Base-by-base conservation (phyloP, 768 basidiomycete species). In the Rubroboletus pulcherrimus region DNA sequence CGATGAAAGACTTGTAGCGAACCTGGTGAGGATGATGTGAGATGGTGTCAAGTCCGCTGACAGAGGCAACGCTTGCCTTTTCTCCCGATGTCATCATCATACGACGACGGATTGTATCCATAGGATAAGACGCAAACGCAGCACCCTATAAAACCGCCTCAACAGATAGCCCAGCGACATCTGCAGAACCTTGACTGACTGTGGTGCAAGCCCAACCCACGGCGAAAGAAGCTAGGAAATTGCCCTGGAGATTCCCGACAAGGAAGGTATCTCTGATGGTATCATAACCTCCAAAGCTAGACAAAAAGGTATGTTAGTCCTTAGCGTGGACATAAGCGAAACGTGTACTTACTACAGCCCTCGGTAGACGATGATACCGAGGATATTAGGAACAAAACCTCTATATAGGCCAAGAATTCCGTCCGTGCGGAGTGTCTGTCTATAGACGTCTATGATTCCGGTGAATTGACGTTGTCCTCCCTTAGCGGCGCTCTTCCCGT, bases 41-140 rank as follows among this genome's bases (percentile, higher is more conserved):
- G 35, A 40, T 24, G 5, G 12, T 4, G 1, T 24, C 24, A 1
- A 29, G 10, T 11, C 48, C 11, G n/a, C 15, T 24, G 7, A 39
- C 15, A 17, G n/a, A 26, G 17, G 21, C 14, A 37, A 26, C 1
- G 44, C 59, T 19, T 46, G 51, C 73, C 51, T 66, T 68, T 55
- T 74, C 71, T 30, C 75, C 77, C 0, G 72, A 73, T 14, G 75
- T 74, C 77, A 78, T 78, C 78, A 78, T 78, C 77, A 78, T 78
- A 51, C 78, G 65, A 49, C 77, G 67, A 21, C 77, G 67, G 55
- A 78, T 75, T 2, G 77, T 78, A 52, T 78, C 77, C 54, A 78
- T 64, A 3, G 75, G 77, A 49, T 78, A 78, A n/a, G 77, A 67
- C 26, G 67, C 70, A 38, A 74, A 54, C 8, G 74, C 63, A 14